Conservation (phyloP, 495 filamentous ascomycete genomes). For the Pseudevernia furfuracea region DNA sequence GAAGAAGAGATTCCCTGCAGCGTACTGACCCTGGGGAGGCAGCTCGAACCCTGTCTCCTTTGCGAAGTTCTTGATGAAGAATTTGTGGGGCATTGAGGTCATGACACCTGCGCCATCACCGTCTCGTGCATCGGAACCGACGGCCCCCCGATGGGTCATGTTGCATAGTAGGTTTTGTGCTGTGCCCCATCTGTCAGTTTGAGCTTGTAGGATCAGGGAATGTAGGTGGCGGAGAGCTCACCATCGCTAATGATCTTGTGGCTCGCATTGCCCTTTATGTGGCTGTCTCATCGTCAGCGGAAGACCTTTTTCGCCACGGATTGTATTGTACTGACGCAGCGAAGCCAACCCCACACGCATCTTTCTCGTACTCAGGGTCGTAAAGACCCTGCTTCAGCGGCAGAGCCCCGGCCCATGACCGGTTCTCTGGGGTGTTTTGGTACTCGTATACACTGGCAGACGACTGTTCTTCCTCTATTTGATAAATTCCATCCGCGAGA, state of each 20-base stretch:
- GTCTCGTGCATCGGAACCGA: slow-evolving; percentile 95
- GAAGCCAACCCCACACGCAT: slow-evolving; percentile 99
- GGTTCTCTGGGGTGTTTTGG: slow-evolving; percentile 71
- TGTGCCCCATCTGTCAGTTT: slow-evolving; percentile 33
- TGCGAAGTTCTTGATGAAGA: slow-evolving; percentile 98
- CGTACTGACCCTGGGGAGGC: slow-evolving; percentile 87
- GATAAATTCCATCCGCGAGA: slow-evolving; percentile 58
- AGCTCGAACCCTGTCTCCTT: slow-evolving; percentile 78
- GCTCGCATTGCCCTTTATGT: slow-evolving; percentile 94
- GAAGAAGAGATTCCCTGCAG: slow-evolving; percentile 97
- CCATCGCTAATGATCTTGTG: slow-evolving; percentile 99
- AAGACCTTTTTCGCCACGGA: neutral
- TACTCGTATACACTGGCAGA: slow-evolving; percentile 68
- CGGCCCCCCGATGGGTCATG: slow-evolving; percentile 99
- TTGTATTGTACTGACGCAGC: slow-evolving; percentile 65
- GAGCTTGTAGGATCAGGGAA: slow-evolving; percentile 9
- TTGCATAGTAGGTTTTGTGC: slow-evolving; percentile 94
- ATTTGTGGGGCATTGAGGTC: slow-evolving; percentile 98
- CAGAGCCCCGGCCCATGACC: slow-evolving; percentile 90
- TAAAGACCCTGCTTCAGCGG: slow-evolving; percentile 98
- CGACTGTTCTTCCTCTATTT: slow-evolving; percentile 53
- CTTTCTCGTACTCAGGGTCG: slow-evolving; percentile 92
- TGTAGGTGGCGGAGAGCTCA: slow-evolving; percentile 39
- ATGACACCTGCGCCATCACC: slow-evolving; percentile 98
- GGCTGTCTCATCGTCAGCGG: slow-evolving; percentile 43